Evolutionary conservation across 805 yeast species (phyloP).

Genomic region (Diddensiella santjacobensis): DNA sequence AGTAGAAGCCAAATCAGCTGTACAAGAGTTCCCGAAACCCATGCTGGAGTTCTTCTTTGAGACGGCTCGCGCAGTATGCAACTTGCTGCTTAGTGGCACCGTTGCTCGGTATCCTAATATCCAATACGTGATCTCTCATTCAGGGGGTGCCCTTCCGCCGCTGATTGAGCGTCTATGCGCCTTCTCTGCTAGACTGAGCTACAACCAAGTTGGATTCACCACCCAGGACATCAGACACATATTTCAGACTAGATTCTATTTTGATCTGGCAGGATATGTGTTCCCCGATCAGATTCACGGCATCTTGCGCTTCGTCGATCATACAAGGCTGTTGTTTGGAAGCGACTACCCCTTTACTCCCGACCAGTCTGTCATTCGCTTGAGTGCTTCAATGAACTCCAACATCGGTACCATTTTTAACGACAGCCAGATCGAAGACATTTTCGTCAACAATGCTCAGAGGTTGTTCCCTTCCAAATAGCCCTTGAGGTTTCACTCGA

Average conservation of each 20-base stretch:
- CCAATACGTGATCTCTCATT: not conserved
- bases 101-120: not conserved
- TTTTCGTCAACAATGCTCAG: not conserved
- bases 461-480: not conserved
- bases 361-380: not conserved
- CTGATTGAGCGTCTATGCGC: not conserved
- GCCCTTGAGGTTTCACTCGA: no score
- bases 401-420: not conserved
- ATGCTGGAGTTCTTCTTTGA: not conserved
- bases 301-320: not conserved
- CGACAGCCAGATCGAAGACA: not conserved
- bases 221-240: not conserved
- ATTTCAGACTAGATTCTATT: not conserved
- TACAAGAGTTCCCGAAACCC: not conserved
- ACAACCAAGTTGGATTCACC: not conserved
- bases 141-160: not conserved
- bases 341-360: not conserved
- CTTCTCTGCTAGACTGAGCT: not conserved
- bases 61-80: not conserved
- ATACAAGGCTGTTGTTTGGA: not conserved
- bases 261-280: not conserved
- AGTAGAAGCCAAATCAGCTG: not conserved
- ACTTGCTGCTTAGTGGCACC: not conserved
- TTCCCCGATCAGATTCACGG: not conserved
- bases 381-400: not conserved